Evolutionary conservation across 805 yeast genomes (phyloP).

Genomic region (Dipodascopsis uninucleata): DNA sequence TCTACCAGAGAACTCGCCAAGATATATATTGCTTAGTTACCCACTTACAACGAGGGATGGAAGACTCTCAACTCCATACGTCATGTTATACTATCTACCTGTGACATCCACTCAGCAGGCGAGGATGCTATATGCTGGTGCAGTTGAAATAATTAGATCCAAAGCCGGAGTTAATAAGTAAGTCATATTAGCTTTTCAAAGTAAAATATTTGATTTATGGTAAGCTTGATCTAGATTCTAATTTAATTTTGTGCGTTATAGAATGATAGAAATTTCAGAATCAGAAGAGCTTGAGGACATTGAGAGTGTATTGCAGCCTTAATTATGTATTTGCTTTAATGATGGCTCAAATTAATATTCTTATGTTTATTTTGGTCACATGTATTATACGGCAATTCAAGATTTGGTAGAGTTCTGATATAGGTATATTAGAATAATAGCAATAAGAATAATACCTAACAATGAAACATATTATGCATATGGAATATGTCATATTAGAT

Average conservation of each 20-base stretch:
- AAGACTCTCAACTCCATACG: slow-evolving; percentile 66
- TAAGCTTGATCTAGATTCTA: no score
- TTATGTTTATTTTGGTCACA: no score
- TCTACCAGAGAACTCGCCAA: slow-evolving; percentile 76
- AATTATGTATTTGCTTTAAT: no score
- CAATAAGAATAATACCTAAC: no score
- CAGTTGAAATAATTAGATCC: slow-evolving; percentile 72
- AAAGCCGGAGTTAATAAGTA: slow-evolving; percentile 69
- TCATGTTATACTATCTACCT: slow-evolving; percentile 84
- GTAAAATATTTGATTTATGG: not conserved
- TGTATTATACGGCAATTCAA: no score
- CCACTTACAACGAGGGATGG: slow-evolving; percentile 72
- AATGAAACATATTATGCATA: no score
- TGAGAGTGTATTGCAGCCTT: slow-evolving; percentile 40
- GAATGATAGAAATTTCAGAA: slow-evolving; percentile 59
- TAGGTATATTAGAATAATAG: no score
- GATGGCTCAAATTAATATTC: no score
- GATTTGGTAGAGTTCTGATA: no score
- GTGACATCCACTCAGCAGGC: slow-evolving; percentile 76
- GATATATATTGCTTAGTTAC: slow-evolving; percentile 71
- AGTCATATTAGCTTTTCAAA: slow-evolving; percentile 28
- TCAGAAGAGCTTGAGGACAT: slow-evolving; percentile 67
- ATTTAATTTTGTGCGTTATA: slow-evolving; percentile 27
- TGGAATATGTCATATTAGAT: no score
- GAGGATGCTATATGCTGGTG: slow-evolving; percentile 89